Evolutionary conservation across 768 basidiomycete genomes (phyloP).

Genomic region (Podaxis sp.): DNA sequence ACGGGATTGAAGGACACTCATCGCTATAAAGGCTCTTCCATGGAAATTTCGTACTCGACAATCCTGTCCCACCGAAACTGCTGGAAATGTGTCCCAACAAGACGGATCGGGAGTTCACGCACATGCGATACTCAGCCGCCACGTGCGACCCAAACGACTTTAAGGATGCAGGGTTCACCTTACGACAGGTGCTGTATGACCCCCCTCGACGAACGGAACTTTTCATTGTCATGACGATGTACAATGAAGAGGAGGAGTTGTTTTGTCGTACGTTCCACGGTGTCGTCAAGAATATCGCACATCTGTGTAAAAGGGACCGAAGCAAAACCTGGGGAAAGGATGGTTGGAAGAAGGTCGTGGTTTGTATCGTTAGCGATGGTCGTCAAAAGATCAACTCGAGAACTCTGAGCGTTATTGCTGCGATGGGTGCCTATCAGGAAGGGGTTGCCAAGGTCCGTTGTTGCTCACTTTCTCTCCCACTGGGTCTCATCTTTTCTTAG

Average conservation of each 20-base stretch:
- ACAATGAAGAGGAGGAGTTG: conserved; percentile 89
- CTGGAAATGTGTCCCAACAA: conserved; percentile 77
- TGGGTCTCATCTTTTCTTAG: conserved; percentile 25
- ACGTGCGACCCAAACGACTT: conserved; percentile 98
- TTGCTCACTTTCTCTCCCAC: not conserved
- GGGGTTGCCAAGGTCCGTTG: conserved; percentile 78
- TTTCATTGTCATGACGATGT: conserved; percentile 99
- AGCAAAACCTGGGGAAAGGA: conserved; percentile 97
- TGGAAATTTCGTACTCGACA: conserved; percentile 92
- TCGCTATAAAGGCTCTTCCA: conserved; percentile 65
- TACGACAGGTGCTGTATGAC: conserved; percentile 90
- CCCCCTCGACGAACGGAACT: conserved; percentile 89
- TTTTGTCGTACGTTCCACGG: conserved; percentile 96
- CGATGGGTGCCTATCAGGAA: conserved; percentile 95
- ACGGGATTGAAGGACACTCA: not conserved
- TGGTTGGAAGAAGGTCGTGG: conserved; percentile 98
- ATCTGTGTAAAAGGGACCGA: conserved; percentile 81
- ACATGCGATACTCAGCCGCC: conserved; percentile 95
- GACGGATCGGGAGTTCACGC: conserved; percentile 87
- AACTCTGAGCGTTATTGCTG: conserved; percentile 83
- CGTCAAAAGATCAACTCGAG: conserved; percentile 82
- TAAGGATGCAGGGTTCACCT: conserved; percentile 74
- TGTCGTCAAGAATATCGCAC: conserved; percentile 91
- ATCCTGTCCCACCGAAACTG: conserved; percentile 87
- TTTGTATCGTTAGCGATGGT: conserved; percentile 90